Evolutionary conservation across 2,329 filamentous ascomycete genomes (phyloP), one percentile per base, ranked within the genome.

Genomic region (Fusarium sp.): DNA sequence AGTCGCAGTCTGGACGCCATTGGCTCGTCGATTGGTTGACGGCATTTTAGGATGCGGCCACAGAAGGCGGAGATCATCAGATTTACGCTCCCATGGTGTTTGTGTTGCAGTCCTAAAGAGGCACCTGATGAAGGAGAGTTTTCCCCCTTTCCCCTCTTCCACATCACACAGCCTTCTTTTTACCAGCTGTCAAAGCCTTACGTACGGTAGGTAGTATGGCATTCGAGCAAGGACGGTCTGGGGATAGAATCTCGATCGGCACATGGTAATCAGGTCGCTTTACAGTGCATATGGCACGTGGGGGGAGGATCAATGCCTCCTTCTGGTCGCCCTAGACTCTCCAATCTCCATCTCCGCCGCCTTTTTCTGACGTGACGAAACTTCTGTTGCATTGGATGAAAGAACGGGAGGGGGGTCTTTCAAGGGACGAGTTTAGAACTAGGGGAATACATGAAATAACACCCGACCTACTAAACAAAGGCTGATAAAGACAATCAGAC

Each of bases 61-160:
- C 44, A 58, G 50, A 55, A 54, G 63, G 60, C 48, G 45, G 50
- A 67, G 66, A 72, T 72, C 70, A 70, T 63, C 71, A 68, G 68
- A 62, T 68, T 62, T 50, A 49, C 53, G 30, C 56, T 64, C 50
- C 48, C 48, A 49, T 62, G 39, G 50, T 56, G 66, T 63, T 70
- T 60, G 47, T 62, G 39, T 54, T 69, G 66, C 66, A 67, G 56
- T 54, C 37, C 50, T 30, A 47, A 40, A 45, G 53, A 55, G 63
- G 55, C 63, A 61, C 59, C 63, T 70, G 63, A 68, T 52, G 48
- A 52, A 56, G 30, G 62, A 65, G 25, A 39, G 14, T 61, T 65
- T 70, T 56, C 51, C n/a, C 19, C 35, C 14, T 33, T 20, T 7
- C n/a, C 30, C 41, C 46, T 14, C 37, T 41, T 45, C 11, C 13